phyloP scores from a whole-genome alignment of 1,284 basidiomycete genomes.

The Apiotrichum sp. region DNA sequence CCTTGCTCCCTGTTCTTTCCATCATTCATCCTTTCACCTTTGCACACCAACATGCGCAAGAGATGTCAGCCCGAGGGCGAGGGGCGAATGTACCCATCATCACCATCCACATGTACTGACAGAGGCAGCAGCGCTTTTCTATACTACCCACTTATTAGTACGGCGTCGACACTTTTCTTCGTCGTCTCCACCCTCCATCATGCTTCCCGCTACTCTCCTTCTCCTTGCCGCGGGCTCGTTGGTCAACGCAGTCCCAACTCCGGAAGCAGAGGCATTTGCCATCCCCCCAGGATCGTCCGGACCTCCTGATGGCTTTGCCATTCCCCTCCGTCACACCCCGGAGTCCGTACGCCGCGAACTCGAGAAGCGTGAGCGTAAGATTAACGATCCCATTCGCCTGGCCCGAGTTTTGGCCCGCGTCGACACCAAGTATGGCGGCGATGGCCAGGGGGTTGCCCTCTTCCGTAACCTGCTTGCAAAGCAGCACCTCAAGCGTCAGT shows the following conservation, averaged over 20 bases:
- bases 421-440: conserved; percentile 35
- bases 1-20: too few species aligned
- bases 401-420: conserved; percentile 31
- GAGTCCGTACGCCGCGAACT: conserved; percentile 14
- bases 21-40: too few species aligned
- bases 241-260: conserved; percentile 15
- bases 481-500: neutral
- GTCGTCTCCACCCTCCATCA: neutral
- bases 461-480: conserved; percentile 13
- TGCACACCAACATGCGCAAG: too few species aligned
- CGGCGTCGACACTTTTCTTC: neutral
- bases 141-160: too few species aligned
- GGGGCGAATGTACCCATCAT: too few species aligned
- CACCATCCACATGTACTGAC: too few species aligned
- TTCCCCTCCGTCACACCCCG: conserved; percentile 24
- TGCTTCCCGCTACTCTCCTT: conserved; percentile 18
- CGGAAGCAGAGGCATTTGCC: conserved; percentile 8
- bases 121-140: too few species aligned
- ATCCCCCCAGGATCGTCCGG: conserved; percentile 2
- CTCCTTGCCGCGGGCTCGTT: conserved; percentile 11
- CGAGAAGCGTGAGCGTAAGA: conserved; percentile 19
- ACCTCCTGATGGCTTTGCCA: conserved; percentile 5
- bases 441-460: conserved; percentile 19
- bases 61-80: too few species aligned
- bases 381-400: conserved; percentile 22